Base-by-base conservation (phyloP, 78 protist species). In the Diacronema lutheri region DNA sequence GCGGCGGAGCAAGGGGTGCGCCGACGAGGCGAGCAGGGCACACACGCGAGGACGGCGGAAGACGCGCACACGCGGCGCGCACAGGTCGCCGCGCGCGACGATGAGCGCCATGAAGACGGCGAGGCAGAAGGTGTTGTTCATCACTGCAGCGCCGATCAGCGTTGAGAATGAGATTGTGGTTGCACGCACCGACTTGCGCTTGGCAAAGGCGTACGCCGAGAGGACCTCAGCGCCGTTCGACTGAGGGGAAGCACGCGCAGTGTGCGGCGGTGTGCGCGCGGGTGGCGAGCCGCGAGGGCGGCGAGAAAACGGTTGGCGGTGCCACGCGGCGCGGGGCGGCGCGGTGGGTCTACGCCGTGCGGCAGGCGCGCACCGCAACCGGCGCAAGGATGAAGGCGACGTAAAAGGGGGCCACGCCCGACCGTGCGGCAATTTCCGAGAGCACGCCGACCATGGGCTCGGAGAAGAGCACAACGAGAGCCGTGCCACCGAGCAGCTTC, bases 371-470 rank as follows among this genome's bases (percentile, higher is more conserved):
- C 50, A 44, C 50, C 50, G 92, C 89, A 65, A 90, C 71, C 77
- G 97, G 97, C 12, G 97, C 88, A 41, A 94, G 35, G 7, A 94
- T 26, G 74, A 94, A 94, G 26, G 94, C 69, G 56, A 94, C 68
- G 80, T 81, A 94, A 72, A 93, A 94, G n/a, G 91, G 77, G 4
- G 88, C 69, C 20, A 94, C 60, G 44, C 60, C 71, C 16, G 37
- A 4, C n/a, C 88, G 84, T 21, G 25, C 21, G 33, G 93, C 95
- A 1, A 94, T 40, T 25, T 78, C 60, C 29, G 64, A 19, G 56
- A 95, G 58, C n/a, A 92, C 91, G 60, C 77, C 96, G 14, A 93
- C 95, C 95, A 95, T 93, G 29, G 97, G 96, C 69, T 95, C 97
- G 13, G 93, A 84, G 88, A 95, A 95, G 26, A 94, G 29, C 4